phyloP scores from a whole-genome alignment of 768 basidiomycete species.

The Hygrophorus russula region DNA sequence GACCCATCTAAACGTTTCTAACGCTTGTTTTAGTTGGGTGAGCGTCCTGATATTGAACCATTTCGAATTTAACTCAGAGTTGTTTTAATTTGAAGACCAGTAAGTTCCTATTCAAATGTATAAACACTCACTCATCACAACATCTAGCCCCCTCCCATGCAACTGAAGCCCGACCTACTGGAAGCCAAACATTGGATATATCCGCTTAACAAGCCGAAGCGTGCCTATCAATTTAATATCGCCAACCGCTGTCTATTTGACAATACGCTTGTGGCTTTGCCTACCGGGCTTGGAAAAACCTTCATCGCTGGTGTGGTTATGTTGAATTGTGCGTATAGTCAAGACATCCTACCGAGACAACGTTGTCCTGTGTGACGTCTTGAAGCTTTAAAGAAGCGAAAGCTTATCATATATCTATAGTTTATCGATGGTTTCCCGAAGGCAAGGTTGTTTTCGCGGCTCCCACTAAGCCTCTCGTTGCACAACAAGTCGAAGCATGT shows the following conservation, averaged over 20 bases:
- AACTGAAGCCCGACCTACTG: conserved; percentile 62
- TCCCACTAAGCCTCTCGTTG: conserved; percentile 91
- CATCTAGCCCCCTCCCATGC: conserved; percentile 62
- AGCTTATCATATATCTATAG: conserved; percentile 26
- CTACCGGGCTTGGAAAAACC: conserved; percentile 95
- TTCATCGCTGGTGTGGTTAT: conserved; percentile 96
- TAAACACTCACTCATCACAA: neutral
- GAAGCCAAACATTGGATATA: conserved; percentile 84
- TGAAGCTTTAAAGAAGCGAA: neutral
- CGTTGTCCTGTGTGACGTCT: neutral
- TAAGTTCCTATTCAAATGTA: conserved; percentile 2
- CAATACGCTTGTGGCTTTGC: conserved; percentile 88
- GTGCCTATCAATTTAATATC: conserved; percentile 94
- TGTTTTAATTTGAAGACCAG: conserved; percentile 10
- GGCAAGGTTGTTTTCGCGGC: conserved; percentile 93
- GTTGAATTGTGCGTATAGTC: conserved; percentile 61
- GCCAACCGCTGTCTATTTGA: conserved; percentile 77
- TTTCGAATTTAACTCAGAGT: neutral
- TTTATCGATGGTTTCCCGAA: conserved; percentile 86
- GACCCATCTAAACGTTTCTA: neutral
- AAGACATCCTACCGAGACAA: no score
- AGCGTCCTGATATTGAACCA: conserved; percentile 13
- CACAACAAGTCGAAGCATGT: conserved; percentile 90
- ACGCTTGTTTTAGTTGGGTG: conserved; percentile 35
- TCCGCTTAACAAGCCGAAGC: conserved; percentile 77